Base-by-base conservation (phyloP, 2,329 filamentous ascomycete species). In the Epichloe sibirici region DNA sequence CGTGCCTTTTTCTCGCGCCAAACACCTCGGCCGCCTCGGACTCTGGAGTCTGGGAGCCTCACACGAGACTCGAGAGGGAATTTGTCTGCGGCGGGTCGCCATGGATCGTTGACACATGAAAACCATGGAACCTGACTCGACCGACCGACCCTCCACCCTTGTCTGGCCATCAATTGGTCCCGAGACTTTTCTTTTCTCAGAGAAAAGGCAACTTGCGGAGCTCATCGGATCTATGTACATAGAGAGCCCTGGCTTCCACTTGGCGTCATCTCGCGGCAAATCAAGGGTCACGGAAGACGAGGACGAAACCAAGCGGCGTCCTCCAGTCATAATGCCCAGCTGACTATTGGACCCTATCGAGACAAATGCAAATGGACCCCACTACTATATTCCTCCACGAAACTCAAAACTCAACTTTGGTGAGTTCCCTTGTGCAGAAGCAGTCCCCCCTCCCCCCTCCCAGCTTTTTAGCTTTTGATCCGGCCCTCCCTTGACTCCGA, bases 121-220 rank as follows among this genome's bases (percentile, higher is more conserved):
- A 57, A 59, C 49, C 57, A 56, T 57, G 38, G 49, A 56, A 57
- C 58, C 49, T 56, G 55, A 55, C 56, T 55, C 54, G 48, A 43
- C 43, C 35, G 21, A 28, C 21, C 31, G 17, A 23, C 9, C 35
- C 46, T 37, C n/a, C 44, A 37, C 25, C 25, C 25, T 40, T 39
- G 35, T 8, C 35, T 34, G n/a, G 44, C 23, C 15, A 45, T 17
- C 15, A 21, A 25, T 31, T 23, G 15, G 17, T 21, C 28, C 28
- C 23, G 44, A 23, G 25, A 3, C 21, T 25, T 52, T 40, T 39
- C 17, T 40, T n/a, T 38, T 23, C n/a, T 25, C 17, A 21, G 17
- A 21, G 17, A 21, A 21, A 21, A 21, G 38, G 7, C 13, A 21
- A 21, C 17, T 25, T 51, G 51, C 51, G 51, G 55, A 49, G 51